These are phyloP conservation scores for Penicillium janthinellum DNA, from an alignment of 2,329 filamentous ascomycete genomes.

Conservation along the genomic window DNA sequence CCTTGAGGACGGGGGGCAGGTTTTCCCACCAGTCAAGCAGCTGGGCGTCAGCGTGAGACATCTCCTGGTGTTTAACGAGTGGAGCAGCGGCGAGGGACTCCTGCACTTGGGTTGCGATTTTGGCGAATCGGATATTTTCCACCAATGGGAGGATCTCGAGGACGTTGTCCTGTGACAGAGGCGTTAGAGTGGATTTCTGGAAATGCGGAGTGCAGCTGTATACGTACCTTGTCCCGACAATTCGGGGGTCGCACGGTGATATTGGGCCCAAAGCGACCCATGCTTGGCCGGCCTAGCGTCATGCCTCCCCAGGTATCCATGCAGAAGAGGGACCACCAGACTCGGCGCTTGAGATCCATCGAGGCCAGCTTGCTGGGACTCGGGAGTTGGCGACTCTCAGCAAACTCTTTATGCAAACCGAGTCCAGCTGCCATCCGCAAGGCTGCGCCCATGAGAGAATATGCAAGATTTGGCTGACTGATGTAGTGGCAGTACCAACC, in stretches of 20 bases:
- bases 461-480: conserved; percentile 75
- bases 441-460: conserved; percentile 70
- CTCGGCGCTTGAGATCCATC: conserved; percentile 64
- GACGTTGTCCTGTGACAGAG: conserved; percentile 53
- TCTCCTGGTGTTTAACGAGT: conserved; percentile 66
- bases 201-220: conserved; percentile 32
- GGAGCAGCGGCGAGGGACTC: conserved; percentile 72
- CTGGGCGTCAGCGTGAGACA: conserved; percentile 66
- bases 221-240: conserved; percentile 44
- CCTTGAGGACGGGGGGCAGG: conserved; percentile 66
- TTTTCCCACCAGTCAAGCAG: conserved; percentile 72
- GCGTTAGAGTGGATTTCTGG: conserved; percentile 28
- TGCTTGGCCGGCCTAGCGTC: conserved; percentile 69
- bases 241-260: conserved; percentile 67
- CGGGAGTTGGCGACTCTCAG: conserved; percentile 46
- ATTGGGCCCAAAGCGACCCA: conserved; percentile 67
- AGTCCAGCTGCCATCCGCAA: conserved; percentile 74
- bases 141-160: conserved; percentile 70
- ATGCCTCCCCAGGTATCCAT: conserved; percentile 74
- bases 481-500: conserved; percentile 79
- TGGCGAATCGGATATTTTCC: conserved; percentile 78
- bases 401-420: conserved; percentile 68
- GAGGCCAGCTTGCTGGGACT: conserved; percentile 52
- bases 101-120: conserved; percentile 76
- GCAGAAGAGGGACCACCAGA: conserved; percentile 76